Percentiles rank a stretch among this genome's conserved stretches.
Evolutionary conservation across 139 green algal species (phyloP).

Genomic region (Zygnema cylindricum): DNA sequence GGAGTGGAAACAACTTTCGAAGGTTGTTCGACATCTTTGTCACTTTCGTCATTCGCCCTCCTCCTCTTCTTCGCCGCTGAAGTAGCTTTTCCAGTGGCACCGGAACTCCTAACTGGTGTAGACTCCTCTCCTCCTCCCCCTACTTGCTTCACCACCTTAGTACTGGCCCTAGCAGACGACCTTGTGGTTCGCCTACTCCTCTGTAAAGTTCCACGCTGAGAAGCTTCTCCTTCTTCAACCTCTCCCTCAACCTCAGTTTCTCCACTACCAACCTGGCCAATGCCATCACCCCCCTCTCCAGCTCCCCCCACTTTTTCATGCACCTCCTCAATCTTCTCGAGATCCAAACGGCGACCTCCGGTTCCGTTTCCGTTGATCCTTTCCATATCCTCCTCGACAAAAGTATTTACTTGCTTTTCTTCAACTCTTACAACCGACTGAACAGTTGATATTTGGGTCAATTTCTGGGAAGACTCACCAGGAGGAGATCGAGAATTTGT

Average conservation of each 20-base stretch:
- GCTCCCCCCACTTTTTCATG: not conserved
- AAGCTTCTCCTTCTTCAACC: not conserved
- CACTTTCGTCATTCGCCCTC: not conserved
- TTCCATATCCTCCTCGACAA: too few species aligned
- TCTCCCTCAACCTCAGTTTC: not conserved
- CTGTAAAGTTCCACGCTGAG: not conserved
- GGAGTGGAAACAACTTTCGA: too few species aligned
- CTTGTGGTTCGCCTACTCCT: not conserved
- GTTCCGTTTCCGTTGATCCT: too few species aligned
- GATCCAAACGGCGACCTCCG: too few species aligned
- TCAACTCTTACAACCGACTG: too few species aligned
- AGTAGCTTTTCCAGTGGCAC: too few species aligned
- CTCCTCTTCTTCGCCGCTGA: not conserved
- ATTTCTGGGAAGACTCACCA: too few species aligned
- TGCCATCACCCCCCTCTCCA: not conserved
- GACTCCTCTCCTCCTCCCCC: not conserved
- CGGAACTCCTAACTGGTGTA: not conserved
- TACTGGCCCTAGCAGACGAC: not conserved
- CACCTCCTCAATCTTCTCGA: not conserved
- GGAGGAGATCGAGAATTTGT: too few species aligned
- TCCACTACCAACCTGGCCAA: not conserved
- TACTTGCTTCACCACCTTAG: not conserved
- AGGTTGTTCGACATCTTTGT: too few species aligned
- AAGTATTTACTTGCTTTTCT: too few species aligned
- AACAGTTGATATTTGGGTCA: too few species aligned